phyloP scores from a whole-genome alignment of 352 stramenopile genomes.

The Pythium periplocum region DNA sequence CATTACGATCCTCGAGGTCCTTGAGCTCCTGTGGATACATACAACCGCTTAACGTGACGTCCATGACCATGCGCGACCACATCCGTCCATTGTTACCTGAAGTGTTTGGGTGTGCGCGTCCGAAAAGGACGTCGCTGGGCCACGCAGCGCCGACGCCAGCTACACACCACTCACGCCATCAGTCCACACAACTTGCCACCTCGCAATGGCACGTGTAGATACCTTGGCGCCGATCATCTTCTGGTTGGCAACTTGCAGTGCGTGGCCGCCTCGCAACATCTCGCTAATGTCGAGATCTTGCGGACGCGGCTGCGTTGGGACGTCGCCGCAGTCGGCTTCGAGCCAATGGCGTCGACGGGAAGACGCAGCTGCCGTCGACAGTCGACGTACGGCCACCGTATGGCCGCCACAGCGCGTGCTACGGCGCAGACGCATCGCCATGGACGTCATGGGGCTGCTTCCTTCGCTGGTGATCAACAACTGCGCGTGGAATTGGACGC shows the following conservation, averaged over 20 bases:
- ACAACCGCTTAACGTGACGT: no score
- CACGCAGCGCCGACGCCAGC: slow-evolving; percentile 26
- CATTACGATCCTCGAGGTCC: slow-evolving; percentile 32
- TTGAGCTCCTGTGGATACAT: slow-evolving; percentile 34
- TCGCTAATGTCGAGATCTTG: slow-evolving; percentile 47
- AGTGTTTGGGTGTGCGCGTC: slow-evolving; percentile 34
- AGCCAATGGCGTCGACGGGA: slow-evolving; percentile 33
- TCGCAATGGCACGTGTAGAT: not conserved
- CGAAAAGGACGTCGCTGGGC: slow-evolving; percentile 33
- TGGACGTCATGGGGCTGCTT: no score
- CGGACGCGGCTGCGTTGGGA: slow-evolving; percentile 31
- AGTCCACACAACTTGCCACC: not conserved
- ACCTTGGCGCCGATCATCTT: slow-evolving; percentile 48
- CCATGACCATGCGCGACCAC: no score
- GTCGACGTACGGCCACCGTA: no score
- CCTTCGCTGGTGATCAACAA: no score
- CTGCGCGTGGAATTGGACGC: no score
- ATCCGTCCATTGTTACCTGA: slow-evolving; percentile 25
- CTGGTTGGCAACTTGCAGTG: slow-evolving; percentile 45
- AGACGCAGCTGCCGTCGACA: not conserved
- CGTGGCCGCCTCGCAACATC: slow-evolving; percentile 70
- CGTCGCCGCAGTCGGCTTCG: slow-evolving; percentile 56
- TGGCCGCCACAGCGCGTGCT: no score
- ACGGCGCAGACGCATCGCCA: no score
- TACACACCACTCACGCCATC: slow-evolving; percentile 6